Evolutionary conservation across 2,329 filamentous ascomycete genomes (phyloP), one percentile per base, ranked within the genome.

Genomic region (Microcera coccophila): DNA sequence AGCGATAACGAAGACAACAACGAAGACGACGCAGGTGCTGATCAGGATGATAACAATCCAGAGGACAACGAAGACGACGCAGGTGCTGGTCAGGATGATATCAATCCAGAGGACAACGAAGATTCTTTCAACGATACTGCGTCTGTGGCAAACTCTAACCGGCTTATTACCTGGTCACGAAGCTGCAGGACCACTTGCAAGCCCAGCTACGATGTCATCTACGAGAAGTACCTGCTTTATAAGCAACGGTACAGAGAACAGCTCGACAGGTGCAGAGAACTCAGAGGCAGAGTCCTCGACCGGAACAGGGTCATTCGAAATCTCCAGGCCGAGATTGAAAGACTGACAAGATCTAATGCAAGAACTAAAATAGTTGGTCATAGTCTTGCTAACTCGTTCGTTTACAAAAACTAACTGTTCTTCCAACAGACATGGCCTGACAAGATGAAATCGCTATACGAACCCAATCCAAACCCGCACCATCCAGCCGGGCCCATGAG

Each of bases 401-500:
- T 12, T 7, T 26, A 26, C 22, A 7, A 7, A 26, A 7, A 26
- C 22, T 7, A 7, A 26, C 22, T 26, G 7, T 12, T 26, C n/a
- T n/a, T n/a, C n/a, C n/a, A n/a, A n/a, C 22, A 26, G 22, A 26
- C 22, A 26, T 26, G 22, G 22, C 22, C 22, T n/a, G n/a, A n/a
- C n/a, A n/a, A n/a, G n/a, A n/a, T n/a, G 22, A 26, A 34, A 34
- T 9, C n/a, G 11, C 31, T 34, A 12, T 26, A 26, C 22, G 7
- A 26, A 7, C 12, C 22, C 22, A 12, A 26, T 7, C 22, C 22
- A 26, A 26, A 26, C 17, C 7, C 14, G 14, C 9, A 28, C 3
- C 5, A 31, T 14, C 10, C 24, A 36, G 32, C 18, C 53, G 53
- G 50, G 38, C 50, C 21, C 39, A 48, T n/a, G n/a, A 10, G 7